These are phyloP conservation scores for carrot (Daucus carota) DNA, from an alignment of 129 eudicot genomes.

Conservation along the genomic window DNA sequence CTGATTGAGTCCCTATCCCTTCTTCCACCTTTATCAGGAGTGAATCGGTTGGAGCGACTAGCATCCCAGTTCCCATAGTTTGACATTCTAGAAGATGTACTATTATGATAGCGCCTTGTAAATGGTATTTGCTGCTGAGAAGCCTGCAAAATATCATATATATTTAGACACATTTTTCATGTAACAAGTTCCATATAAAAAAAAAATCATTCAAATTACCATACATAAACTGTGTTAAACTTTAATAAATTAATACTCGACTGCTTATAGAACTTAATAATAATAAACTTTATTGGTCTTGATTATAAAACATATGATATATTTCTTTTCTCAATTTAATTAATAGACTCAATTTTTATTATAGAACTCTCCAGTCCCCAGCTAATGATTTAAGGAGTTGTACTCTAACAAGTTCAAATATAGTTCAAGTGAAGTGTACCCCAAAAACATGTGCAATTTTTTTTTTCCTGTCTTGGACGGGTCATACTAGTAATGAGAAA, in stretches of 20 bases:
- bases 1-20: slow-evolving; percentile 47
- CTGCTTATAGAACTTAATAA: neutral
- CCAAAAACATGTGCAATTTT: neutral
- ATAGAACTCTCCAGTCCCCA: too few relatives aligned
- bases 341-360: too few relatives aligned
- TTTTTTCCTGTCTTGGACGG: neutral
- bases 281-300: neutral
- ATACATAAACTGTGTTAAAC: neutral
- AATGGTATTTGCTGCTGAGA: slow-evolving; percentile 54
- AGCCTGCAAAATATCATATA: slow-evolving; percentile 25
- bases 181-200: neutral
- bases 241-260: neutral
- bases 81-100: slow-evolving; percentile 41
- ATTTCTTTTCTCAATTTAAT: too few relatives aligned
- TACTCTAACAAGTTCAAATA: neutral
- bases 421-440: neutral
- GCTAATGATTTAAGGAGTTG: too few relatives aligned
- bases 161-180: neutral
- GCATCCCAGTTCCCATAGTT: slow-evolving; percentile 42
- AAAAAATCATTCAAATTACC: neutral
- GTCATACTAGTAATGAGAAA: neutral
- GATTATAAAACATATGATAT: too few relatives aligned
- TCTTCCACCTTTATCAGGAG: slow-evolving; percentile 48
- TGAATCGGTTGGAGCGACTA: slow-evolving; percentile 33
- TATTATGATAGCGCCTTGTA: slow-evolving; percentile 47